A percentile compares a stretch with the other conserved stretches of the same genome.
Evolutionary conservation across 1,139 yeast species (phyloP).

Genomic region (Suhomyces kunorum): DNA sequence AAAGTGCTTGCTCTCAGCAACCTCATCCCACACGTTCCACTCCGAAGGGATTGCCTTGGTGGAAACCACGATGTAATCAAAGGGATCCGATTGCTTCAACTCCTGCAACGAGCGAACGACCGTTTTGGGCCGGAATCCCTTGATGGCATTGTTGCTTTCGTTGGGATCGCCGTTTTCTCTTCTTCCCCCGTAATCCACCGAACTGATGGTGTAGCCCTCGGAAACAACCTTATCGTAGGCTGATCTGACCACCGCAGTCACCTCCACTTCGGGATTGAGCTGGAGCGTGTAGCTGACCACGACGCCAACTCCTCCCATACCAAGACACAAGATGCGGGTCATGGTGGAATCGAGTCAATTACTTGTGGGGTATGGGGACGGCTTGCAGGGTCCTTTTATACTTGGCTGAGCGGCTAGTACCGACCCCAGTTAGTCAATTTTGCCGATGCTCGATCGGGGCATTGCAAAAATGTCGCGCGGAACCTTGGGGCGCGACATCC

Average conservation of each 20-base stretch:
- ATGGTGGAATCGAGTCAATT: constrained; percentile 8
- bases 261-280: constrained; percentile 36
- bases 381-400: constrained; percentile 3
- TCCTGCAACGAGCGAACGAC: constrained; percentile 28
- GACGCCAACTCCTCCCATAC: constrained; percentile 76
- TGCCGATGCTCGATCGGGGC: constrained; percentile 11
- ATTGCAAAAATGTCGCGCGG: constrained; percentile 11
- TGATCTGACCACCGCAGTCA: constrained; percentile 36
- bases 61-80: constrained; percentile 35
- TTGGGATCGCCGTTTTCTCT: constrained; percentile 18
- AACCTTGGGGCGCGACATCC: background rate
- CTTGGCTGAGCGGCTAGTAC: constrained; percentile 1
- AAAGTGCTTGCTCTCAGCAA: constrained; percentile 14
- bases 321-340: constrained; percentile 53
- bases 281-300: constrained; percentile 64
- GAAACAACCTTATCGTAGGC: constrained; percentile 30
- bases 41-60: constrained; percentile 36
- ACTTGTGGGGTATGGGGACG: background rate
- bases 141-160: constrained; percentile 20
- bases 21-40: constrained; percentile 26
- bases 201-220: constrained; percentile 33
- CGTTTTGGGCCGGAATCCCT: constrained; percentile 28
- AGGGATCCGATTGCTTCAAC: constrained; percentile 27
- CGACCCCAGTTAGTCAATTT: constrained; percentile 7
- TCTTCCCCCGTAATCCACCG: constrained; percentile 29